phyloP scores from a whole-genome alignment of 116 monocot genomes.

The Phalaenopsis hybrid region DNA sequence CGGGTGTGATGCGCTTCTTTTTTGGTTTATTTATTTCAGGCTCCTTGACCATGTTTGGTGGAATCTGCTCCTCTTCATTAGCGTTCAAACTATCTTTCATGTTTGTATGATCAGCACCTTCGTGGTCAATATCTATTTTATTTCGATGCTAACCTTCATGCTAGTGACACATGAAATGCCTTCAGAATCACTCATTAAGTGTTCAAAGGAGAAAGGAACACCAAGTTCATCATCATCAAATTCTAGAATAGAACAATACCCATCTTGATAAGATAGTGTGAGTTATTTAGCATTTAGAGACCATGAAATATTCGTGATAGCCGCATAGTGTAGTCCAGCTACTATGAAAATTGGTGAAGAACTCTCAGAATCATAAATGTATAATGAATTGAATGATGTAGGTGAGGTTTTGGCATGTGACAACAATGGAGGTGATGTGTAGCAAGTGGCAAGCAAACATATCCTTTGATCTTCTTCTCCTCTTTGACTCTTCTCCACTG shows the following conservation, averaged over 20 bases:
- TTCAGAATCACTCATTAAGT: not conserved
- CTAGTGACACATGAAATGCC: not conserved
- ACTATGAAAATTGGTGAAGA: slow-evolving; percentile 69
- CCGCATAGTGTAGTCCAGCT: slow-evolving; percentile 93
- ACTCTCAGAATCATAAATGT: slow-evolving; percentile 86
- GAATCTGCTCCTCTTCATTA: not conserved
- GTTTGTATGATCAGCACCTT: too few relatives aligned
- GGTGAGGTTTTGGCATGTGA: too few relatives aligned
- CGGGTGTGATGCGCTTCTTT: not conserved
- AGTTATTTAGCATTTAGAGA: slow-evolving; percentile 64
- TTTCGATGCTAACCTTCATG: not conserved
- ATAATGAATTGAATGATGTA: slow-evolving; percentile 46
- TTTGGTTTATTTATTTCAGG: not conserved
- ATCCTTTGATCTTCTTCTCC: too few relatives aligned
- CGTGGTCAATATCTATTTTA: too few relatives aligned
- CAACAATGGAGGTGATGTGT: too few relatives aligned
- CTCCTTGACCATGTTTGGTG: not conserved
- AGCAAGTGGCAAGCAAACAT: too few relatives aligned
- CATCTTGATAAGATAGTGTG: slow-evolving; percentile 66
- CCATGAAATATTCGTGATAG: slow-evolving; percentile 94
- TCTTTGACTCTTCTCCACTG: too few relatives aligned
- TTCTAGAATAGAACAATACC: slow-evolving; percentile 67
- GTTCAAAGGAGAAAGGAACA: slow-evolving; percentile 25
- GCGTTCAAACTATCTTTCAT: not conserved
- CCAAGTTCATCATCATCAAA: slow-evolving; percentile 83